phyloP scores from a whole-genome alignment of 345 rosid species.

The Brassica cretica region DNA sequence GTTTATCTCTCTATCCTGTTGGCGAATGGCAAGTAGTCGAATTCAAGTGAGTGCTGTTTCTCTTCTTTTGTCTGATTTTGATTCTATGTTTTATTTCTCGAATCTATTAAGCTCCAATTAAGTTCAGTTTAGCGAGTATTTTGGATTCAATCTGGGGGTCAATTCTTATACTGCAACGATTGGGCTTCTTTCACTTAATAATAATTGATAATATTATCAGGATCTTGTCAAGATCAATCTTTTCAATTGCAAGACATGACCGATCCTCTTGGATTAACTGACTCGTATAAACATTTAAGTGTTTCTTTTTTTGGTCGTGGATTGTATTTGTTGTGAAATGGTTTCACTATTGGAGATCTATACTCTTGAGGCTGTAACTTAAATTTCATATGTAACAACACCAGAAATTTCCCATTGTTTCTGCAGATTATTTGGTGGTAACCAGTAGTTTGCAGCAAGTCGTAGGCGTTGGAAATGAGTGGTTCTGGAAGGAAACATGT shows the following conservation, averaged over 20 bases:
- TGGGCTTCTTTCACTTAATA: background rate
- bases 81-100: background rate
- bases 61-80: background rate
- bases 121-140: background rate
- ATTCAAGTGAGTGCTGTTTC: constrained; percentile 1
- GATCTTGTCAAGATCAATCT: background rate
- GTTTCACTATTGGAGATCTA: constrained; percentile 14
- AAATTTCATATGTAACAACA: background rate
- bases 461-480: constrained; percentile 50
- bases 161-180: background rate
- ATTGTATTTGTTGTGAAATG: background rate
- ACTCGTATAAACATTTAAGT: background rate
- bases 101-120: background rate
- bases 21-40: background rate
- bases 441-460: background rate
- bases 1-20: background rate
- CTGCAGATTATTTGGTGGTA: constrained; percentile 8
- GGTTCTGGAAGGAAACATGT: constrained; percentile 54
- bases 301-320: background rate
- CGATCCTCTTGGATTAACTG: background rate
- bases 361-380: background rate
- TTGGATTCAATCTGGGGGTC: background rate
- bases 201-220: background rate
- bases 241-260: background rate
- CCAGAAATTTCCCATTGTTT: background rate